phyloP scores from a whole-genome alignment of 2,329 filamentous ascomycete species.

The Scedosporium dehoogii region DNA sequence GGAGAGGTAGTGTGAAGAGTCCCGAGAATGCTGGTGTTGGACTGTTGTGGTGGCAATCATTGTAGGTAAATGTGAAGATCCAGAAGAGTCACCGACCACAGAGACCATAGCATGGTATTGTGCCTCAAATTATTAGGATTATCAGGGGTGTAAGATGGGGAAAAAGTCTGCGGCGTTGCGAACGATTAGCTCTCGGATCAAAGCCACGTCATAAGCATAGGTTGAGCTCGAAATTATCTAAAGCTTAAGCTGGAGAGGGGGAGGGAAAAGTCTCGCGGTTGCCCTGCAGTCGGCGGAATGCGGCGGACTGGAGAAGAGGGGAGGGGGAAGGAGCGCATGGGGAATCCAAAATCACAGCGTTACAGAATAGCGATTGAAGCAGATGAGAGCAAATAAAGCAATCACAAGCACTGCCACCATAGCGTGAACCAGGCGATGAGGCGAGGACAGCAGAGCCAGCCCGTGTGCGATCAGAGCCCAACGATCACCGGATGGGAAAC shows the following conservation, averaged over 20 bases:
- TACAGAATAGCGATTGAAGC: too few species aligned
- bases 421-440: too few species aligned
- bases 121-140: slow-evolving; percentile 13
- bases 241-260: not conserved
- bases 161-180: not conserved
- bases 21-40: slow-evolving; percentile 33
- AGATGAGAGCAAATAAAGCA: too few species aligned
- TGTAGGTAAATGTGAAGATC: slow-evolving; percentile 60
- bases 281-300: not conserved
- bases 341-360: too few species aligned
- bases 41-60: slow-evolving; percentile 49
- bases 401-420: too few species aligned
- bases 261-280: not conserved
- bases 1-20: slow-evolving; percentile 25
- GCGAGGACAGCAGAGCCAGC: too few species aligned
- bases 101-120: slow-evolving; percentile 47
- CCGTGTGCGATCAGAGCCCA: too few species aligned
- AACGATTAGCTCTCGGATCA: not conserved
- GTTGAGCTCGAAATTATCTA: not conserved
- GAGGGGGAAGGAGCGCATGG: too few species aligned
- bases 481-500: too few species aligned
- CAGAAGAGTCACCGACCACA: slow-evolving; percentile 62
- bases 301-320: too few species aligned
- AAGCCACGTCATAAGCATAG: not conserved
- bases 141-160: slow-evolving; percentile 3